Conservation (phyloP, 75 land plant genomes). For the Picea sitchensis region DNA sequence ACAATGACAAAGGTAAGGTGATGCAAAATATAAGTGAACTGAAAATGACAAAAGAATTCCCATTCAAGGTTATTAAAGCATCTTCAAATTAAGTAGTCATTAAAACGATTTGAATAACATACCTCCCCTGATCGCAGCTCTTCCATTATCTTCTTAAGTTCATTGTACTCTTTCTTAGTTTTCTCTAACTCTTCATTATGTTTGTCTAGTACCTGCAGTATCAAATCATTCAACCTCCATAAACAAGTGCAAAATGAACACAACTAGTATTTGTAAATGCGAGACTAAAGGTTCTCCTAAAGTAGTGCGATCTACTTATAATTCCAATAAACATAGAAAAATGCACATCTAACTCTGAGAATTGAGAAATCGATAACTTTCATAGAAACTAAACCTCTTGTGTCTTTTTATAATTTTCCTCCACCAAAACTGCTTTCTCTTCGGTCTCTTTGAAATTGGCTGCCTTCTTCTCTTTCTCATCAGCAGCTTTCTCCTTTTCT, state of each 20-base stretch:
- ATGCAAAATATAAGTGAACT: neutral
- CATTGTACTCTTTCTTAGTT: slow-evolving; percentile 63
- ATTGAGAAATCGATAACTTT: neutral
- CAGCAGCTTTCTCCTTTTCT: slow-evolving; percentile 48
- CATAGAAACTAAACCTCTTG: slow-evolving; percentile 53
- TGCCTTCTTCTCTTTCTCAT: slow-evolving; percentile 54
- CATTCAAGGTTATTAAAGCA: neutral
- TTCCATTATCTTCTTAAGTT: slow-evolving; percentile 65
- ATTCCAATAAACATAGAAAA: neutral
- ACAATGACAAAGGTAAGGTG: too few species aligned
- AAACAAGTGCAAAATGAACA: neutral
- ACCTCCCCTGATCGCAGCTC: slow-evolving; percentile 84
- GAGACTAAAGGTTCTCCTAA: neutral
- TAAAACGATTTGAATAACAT: slow-evolving; percentile 2
- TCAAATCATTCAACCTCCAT: slow-evolving; percentile 2
- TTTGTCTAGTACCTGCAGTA: slow-evolving; percentile 54
- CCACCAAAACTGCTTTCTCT: slow-evolving; percentile 69
- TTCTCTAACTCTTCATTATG: slow-evolving; percentile 64
- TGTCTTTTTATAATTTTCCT: slow-evolving; percentile 74
- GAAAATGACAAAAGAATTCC: neutral
- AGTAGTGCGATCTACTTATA: neutral
- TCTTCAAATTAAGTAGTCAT: neutral
- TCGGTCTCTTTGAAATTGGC: slow-evolving; percentile 68
- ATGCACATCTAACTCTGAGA: neutral
- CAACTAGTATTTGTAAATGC: neutral